phyloP scores from a whole-genome alignment of 75 land plant species.

The Picea sitchensis region DNA sequence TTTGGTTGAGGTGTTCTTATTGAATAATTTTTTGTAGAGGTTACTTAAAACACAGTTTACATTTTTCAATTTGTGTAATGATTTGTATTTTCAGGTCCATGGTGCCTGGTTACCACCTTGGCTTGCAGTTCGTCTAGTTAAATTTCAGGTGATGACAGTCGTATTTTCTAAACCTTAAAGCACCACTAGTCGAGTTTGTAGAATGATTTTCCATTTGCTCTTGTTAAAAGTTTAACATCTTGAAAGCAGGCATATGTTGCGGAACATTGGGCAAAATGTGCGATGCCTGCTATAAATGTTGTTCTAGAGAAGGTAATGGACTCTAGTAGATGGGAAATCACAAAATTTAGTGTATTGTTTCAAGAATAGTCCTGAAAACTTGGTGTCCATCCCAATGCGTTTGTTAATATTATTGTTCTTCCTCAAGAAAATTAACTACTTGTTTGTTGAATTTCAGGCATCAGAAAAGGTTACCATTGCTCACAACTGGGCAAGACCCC shows the following conservation, averaged over 20 bases:
- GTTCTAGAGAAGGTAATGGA: conserved; percentile 28
- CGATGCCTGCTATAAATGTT: conserved; percentile 30
- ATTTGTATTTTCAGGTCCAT: conserved; percentile 20
- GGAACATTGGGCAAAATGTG: conserved; percentile 36
- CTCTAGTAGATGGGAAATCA: not conserved
- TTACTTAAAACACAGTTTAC: too few relatives aligned
- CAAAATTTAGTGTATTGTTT: not conserved
- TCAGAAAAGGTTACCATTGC: conserved; percentile 27
- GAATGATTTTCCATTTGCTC: not conserved
- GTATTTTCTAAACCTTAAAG: not conserved
- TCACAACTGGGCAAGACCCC: conserved; percentile 46
- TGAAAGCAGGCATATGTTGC: conserved; percentile 18
- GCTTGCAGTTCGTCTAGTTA: conserved; percentile 28
- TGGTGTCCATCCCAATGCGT: not conserved
- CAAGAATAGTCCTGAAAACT: not conserved
- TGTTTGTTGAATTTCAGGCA: conserved; percentile 27
- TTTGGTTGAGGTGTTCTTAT: too few relatives aligned
- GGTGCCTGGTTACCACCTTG: conserved; percentile 65
- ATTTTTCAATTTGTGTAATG: too few relatives aligned
- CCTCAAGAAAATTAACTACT: not conserved
- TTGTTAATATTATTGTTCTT: not conserved
- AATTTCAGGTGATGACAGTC: conserved; percentile 21
- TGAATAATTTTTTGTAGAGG: too few relatives aligned
- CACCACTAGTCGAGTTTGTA: too few relatives aligned
- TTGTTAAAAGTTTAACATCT: not conserved